Conservation (phyloP, 2,329 filamentous ascomycete genomes). For the Tolypocladium pustulatum region DNA sequence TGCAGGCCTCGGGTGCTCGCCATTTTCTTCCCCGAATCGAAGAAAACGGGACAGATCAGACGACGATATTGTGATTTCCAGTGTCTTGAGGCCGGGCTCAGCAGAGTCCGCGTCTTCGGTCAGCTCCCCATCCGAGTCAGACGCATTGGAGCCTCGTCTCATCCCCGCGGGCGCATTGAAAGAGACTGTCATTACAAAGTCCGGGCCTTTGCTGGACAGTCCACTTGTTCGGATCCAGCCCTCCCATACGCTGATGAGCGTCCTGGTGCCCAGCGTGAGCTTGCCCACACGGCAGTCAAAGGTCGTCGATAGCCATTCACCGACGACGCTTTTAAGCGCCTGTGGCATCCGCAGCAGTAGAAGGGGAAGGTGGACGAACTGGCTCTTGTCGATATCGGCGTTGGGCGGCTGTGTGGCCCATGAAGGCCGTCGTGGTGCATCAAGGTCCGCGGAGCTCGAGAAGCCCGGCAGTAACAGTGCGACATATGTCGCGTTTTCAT, state of each 20-base stretch:
- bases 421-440: constrained; percentile 1
- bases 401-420: constrained; percentile 10
- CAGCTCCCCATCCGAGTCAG: constrained; percentile 7
- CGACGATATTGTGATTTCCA: constrained; percentile 42
- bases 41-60: constrained; percentile 36
- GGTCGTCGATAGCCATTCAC: constrained; percentile 39
- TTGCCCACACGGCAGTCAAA: constrained; percentile 47
- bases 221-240: constrained; percentile 34
- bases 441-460: constrained; percentile 5
- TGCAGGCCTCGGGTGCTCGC: not conserved
- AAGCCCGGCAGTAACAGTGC: constrained; percentile 38
- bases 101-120: constrained; percentile 5
- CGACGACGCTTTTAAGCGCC: constrained; percentile 35
- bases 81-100: constrained; percentile 23
- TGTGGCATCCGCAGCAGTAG: constrained; percentile 46
- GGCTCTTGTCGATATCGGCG: constrained; percentile 6
- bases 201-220: constrained; percentile 23
- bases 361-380: constrained; percentile 39
- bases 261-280: constrained; percentile 38
- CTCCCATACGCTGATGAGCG: constrained; percentile 39
- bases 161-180: constrained; percentile 31
- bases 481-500: constrained; percentile 41
- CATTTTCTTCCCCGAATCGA: constrained; percentile 22
- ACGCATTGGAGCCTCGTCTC: not conserved
- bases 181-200: constrained; percentile 39